These are phyloP conservation scores for Chiua sp. DNA, from an alignment of 1,284 basidiomycete species.

Conservation along the genomic window DNA sequence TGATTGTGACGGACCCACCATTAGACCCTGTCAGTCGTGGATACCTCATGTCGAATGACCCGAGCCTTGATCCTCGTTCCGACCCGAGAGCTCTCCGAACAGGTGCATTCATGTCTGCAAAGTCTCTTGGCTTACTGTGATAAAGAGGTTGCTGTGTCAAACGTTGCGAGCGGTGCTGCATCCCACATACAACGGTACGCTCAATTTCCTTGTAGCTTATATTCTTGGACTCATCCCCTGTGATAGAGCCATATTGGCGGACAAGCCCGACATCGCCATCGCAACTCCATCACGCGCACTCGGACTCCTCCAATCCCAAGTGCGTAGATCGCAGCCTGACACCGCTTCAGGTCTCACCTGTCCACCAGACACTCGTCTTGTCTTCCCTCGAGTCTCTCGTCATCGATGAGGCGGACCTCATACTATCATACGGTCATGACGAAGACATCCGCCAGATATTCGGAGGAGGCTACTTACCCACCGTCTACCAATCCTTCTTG, in stretches of 20 bases:
- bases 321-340: constrained; percentile 27
- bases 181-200: constrained; percentile 78
- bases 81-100: constrained; percentile 92
- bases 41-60: constrained; percentile 61
- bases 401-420: constrained; percentile 98
- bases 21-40: constrained; percentile 44
- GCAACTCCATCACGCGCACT: constrained; percentile 91
- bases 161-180: constrained; percentile 79
- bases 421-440: constrained; percentile 97
- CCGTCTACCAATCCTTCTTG: constrained; percentile 92
- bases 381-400: constrained; percentile 83
- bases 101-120: constrained; percentile 80
- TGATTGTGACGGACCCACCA: not conserved
- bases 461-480: constrained; percentile 78
- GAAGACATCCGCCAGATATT: constrained; percentile 91
- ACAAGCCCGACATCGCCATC: constrained; percentile 92
- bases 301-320: constrained; percentile 81
- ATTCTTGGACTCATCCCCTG: constrained; percentile 5
- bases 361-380: constrained; percentile 61
- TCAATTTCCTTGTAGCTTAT: not conserved
- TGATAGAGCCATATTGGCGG: constrained; percentile 77
- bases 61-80: constrained; percentile 91
- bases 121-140: constrained; percentile 79
- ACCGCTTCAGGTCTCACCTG: constrained; percentile 3
- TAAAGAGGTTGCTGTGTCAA: constrained; percentile 74